Evolutionary conservation across 495 filamentous ascomycete genomes (phyloP).

Genomic region (Corynascus novoguineensis): DNA sequence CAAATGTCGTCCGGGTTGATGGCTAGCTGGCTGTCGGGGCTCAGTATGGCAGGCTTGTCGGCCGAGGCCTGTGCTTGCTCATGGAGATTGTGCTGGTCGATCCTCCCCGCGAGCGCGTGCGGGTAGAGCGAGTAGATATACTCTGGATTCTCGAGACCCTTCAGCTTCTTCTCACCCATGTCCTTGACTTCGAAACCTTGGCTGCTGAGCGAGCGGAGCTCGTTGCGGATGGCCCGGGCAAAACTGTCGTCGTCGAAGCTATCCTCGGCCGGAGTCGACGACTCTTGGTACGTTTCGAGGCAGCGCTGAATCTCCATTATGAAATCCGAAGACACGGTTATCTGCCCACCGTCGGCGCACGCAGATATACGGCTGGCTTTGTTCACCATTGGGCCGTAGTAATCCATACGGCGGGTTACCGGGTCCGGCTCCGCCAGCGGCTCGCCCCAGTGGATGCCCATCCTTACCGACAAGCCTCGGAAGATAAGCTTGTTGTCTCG

Average conservation of each 20-base stretch:
- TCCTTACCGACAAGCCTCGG: slow-evolving; percentile 85
- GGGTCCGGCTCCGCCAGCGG: slow-evolving; percentile 94
- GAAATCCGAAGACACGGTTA: slow-evolving; percentile 93
- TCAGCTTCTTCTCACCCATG: slow-evolving; percentile 86
- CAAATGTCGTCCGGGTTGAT: slow-evolving; percentile 81
- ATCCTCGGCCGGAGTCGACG: slow-evolving; percentile 63
- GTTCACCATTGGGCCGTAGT: slow-evolving; percentile 99
- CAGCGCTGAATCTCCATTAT: slow-evolving; percentile 91
- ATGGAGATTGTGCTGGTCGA: slow-evolving; percentile 58
- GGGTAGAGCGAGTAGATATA: slow-evolving; percentile 92
- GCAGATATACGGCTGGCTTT: slow-evolving; percentile 87
- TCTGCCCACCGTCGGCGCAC: slow-evolving; percentile 95
- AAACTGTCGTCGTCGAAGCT: slow-evolving; percentile 63
- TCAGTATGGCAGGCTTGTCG: slow-evolving; percentile 41
- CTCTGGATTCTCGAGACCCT: slow-evolving; percentile 96
- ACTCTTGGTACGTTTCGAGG: slow-evolving; percentile 75
- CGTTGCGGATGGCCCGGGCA: slow-evolving; percentile 70
- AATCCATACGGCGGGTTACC: slow-evolving; percentile 97
- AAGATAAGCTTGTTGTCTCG: slow-evolving; percentile 86
- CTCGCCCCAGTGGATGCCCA: slow-evolving; percentile 94
- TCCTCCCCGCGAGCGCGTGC: slow-evolving; percentile 73
- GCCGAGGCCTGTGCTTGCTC: slow-evolving; percentile 31
- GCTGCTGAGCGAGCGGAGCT: slow-evolving; percentile 78
- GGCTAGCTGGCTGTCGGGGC: slow-evolving; percentile 50
- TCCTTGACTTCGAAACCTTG: slow-evolving; percentile 97